Evolutionary conservation across 495 filamentous ascomycete species (phyloP).

Genomic region (Endocarpon pusillum): DNA sequence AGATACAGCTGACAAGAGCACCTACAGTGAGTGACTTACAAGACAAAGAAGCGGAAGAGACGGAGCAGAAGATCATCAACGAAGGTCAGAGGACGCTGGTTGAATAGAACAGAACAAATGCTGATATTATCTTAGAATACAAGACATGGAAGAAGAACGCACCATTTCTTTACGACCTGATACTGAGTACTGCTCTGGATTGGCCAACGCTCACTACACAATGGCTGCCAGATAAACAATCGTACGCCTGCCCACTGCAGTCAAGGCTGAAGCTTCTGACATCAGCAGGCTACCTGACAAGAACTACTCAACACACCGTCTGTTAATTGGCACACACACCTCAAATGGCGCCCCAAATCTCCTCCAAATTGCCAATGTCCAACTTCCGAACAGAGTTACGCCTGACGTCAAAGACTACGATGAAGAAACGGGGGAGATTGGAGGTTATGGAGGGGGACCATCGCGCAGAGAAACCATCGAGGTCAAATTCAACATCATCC

Average conservation of each 20-base stretch:
- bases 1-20: no score
- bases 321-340: slow-evolving; percentile 91
- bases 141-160: slow-evolving; percentile 99
- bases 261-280: slow-evolving; percentile 6
- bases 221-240: slow-evolving; percentile 94
- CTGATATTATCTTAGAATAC: slow-evolving; percentile 53
- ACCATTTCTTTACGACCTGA: slow-evolving; percentile 94
- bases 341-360: slow-evolving; percentile 77
- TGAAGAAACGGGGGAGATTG: slow-evolving; percentile 80
- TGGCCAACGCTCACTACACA: slow-evolving; percentile 97
- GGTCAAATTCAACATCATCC: slow-evolving; percentile 72
- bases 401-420: slow-evolving; percentile 73
- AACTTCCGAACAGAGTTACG: slow-evolving; percentile 63
- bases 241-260: slow-evolving; percentile 26
- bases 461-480: slow-evolving; percentile 49
- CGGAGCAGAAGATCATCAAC: slow-evolving; percentile 76
- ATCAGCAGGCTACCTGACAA: slow-evolving; percentile 51
- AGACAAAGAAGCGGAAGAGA: slow-evolving; percentile 54
- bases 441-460: slow-evolving; percentile 55
- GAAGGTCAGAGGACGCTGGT: no score
- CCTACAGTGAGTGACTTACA: slow-evolving; percentile 28
- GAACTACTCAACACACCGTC: slow-evolving; percentile 71
- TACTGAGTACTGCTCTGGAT: slow-evolving; percentile 82
- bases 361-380: slow-evolving; percentile 82
- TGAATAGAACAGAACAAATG: no score